Conservation (phyloP, 2,329 filamentous ascomycete genomes). For the Metarhizium album region DNA sequence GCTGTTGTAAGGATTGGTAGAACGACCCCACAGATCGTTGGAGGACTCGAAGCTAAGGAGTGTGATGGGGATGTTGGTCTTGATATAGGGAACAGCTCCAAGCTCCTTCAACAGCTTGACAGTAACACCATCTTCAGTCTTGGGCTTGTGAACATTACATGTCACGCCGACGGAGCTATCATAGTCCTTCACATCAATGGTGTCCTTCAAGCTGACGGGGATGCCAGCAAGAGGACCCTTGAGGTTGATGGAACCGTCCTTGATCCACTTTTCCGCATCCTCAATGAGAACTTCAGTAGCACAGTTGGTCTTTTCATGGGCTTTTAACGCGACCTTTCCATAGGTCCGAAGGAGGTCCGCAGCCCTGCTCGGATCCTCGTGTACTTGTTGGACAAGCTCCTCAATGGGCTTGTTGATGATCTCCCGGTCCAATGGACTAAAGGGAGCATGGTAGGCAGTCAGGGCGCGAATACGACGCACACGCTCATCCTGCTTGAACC, state of each 20-base stretch:
- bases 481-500: conserved; percentile 70
- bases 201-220: conserved; percentile 75
- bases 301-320: conserved; percentile 81
- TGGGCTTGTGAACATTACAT: conserved; percentile 56
- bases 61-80: conserved; percentile 82
- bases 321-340: conserved; percentile 73
- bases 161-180: conserved; percentile 78
- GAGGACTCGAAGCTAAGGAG: conserved; percentile 77
- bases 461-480: conserved; percentile 57
- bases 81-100: conserved; percentile 82
- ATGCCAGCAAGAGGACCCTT: conserved; percentile 79
- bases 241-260: conserved; percentile 51
- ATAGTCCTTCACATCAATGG: conserved; percentile 70
- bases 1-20: conserved; percentile 72
- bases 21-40: conserved; percentile 69
- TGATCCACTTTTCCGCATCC: conserved; percentile 64
- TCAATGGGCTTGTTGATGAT: conserved; percentile 67
- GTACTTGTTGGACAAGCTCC: conserved; percentile 67
- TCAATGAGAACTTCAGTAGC: conserved; percentile 77
- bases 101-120: conserved; percentile 74
- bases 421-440: conserved; percentile 53
- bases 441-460: conserved; percentile 51
- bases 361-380: conserved; percentile 54
- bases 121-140: conserved; percentile 56
- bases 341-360: conserved; percentile 73